These are phyloP conservation scores for Lagerstroemia speciosa DNA, from an alignment of 345 rosid genomes.

Conservation along the genomic window DNA sequence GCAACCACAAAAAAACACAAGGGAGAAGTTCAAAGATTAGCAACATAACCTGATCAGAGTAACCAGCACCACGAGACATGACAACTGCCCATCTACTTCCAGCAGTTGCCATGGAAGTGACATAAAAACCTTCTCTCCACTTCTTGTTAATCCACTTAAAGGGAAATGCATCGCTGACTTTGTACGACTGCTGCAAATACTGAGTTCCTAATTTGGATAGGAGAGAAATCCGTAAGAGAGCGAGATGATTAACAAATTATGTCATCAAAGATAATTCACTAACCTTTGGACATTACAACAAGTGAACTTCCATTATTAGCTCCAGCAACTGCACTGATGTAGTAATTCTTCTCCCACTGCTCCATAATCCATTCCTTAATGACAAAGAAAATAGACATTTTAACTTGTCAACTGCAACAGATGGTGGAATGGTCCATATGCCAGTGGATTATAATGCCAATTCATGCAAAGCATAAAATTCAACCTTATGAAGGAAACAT, in stretches of 20 bases:
- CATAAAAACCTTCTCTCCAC: constrained; percentile 90
- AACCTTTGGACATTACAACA: constrained; percentile 96
- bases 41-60: constrained; percentile 68
- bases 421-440: neutral
- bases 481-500: constrained; percentile 79
- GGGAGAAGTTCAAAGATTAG: constrained; percentile 1
- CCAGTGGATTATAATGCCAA: neutral
- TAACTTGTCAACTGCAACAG: neutral
- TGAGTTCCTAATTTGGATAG: constrained; percentile 54
- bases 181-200: constrained; percentile 91
- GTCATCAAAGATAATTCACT: constrained; percentile 10
- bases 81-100: constrained; percentile 96
- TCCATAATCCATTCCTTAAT: constrained; percentile 94
- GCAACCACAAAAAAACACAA: neutral
- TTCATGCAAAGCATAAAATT: neutral
- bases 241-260: neutral
- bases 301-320: constrained; percentile 79
- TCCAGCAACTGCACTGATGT: constrained; percentile 94
- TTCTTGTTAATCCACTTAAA: constrained; percentile 97
- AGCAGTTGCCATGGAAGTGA: constrained; percentile 93
- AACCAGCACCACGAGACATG: constrained; percentile 94
- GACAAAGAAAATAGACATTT: constrained; percentile 5
- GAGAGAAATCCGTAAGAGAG: constrained; percentile 2
- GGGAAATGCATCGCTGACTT: constrained; percentile 95
- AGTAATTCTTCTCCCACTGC: constrained; percentile 93